Percentiles rank a stretch among this genome's conserved stretches.
Evolutionary conservation across 495 filamentous ascomycete genomes (phyloP).

Genomic region (Podospora didyma): DNA sequence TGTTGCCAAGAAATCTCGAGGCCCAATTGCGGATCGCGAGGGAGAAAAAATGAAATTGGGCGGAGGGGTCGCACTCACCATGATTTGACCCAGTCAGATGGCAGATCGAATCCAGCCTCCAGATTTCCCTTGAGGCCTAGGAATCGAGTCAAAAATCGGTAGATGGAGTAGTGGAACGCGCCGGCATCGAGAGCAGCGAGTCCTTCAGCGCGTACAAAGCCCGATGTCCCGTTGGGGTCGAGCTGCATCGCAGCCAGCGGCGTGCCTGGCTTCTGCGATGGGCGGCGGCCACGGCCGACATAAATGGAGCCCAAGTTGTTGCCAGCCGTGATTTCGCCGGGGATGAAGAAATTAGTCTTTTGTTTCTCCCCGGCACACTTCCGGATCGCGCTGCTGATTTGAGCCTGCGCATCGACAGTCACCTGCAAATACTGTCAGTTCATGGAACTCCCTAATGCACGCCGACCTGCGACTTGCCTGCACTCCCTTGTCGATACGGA

Average conservation of each 20-base stretch:
- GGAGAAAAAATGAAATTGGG: background rate
- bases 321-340: constrained; percentile 61
- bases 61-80: constrained; percentile 41
- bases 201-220: constrained; percentile 37
- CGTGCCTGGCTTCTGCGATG: background rate
- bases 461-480: constrained; percentile 35
- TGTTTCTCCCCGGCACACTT: constrained; percentile 52
- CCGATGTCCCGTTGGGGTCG: constrained; percentile 42
- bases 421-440: constrained; percentile 39
- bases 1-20: background rate
- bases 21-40: background rate
- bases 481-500: constrained; percentile 63
- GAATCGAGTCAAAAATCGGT: constrained; percentile 63
- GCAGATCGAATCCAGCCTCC: constrained; percentile 56
- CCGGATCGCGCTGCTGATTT: constrained; percentile 45
- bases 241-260: constrained; percentile 14
- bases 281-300: constrained; percentile 51
- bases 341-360: constrained; percentile 63
- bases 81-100: constrained; percentile 53
- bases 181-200: constrained; percentile 60
- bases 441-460: background rate
- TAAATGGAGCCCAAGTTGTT: constrained; percentile 63
- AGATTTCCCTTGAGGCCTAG: constrained; percentile 61
- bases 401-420: constrained; percentile 58
- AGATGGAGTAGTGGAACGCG: constrained; percentile 70